phyloP scores from a whole-genome alignment of 1,284 basidiomycete species.

The Cryptococcus sp. region DNA sequence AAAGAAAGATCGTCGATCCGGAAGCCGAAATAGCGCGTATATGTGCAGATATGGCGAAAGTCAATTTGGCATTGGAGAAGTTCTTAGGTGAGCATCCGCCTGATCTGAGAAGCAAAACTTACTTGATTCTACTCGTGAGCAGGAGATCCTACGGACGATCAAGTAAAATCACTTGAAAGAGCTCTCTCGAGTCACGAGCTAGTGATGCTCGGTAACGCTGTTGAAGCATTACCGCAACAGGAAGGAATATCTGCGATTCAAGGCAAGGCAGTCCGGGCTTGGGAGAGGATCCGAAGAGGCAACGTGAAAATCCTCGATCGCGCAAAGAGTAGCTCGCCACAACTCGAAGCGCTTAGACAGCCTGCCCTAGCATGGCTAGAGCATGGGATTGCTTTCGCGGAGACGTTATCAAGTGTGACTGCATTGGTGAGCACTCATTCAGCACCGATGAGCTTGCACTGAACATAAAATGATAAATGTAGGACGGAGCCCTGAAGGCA shows the following conservation, averaged over 20 bases:
- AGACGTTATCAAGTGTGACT: slow-evolving; percentile 4
- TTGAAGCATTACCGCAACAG: background rate
- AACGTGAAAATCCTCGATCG: slow-evolving; percentile 23
- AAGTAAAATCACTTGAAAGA: background rate
- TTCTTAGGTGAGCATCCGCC: background rate
- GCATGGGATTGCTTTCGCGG: slow-evolving; percentile 3
- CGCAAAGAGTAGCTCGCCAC: background rate
- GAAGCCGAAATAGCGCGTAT: slow-evolving; percentile 21
- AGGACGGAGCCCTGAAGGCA: background rate
- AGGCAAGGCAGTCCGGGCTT: slow-evolving; percentile 6
- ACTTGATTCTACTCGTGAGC: too few species aligned
- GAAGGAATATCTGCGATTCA: background rate
- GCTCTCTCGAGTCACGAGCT: background rate
- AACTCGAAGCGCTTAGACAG: background rate
- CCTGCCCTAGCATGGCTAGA: slow-evolving; percentile 8
- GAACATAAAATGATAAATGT: background rate
- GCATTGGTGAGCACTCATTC: slow-evolving; percentile 9
- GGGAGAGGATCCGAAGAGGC: slow-evolving; percentile 28
- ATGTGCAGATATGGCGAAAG: slow-evolving; percentile 27
- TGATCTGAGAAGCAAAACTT: too few species aligned
- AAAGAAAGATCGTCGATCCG: slow-evolving; percentile 10
- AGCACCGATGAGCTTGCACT: background rate
- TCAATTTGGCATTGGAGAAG: slow-evolving; percentile 23
- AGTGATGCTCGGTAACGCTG: background rate
- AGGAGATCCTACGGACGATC: background rate